Evolutionary conservation across 441 rosid genomes (phyloP).

Genomic region (Cnidoscolus chayamansa): DNA sequence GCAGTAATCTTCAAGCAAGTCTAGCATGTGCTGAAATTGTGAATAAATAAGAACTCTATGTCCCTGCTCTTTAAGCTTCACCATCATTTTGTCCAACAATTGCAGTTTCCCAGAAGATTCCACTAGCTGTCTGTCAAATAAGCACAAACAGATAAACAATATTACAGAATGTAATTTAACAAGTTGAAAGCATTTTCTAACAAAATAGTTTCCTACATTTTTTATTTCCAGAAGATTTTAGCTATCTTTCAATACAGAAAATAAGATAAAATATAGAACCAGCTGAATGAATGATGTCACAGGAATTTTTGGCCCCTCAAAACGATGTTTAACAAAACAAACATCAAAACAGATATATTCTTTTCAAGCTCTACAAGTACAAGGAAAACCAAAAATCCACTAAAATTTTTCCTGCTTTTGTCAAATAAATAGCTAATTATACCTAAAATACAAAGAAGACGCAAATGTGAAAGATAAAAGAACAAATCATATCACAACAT

Average conservation of each 20-base stretch:
- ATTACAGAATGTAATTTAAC: not conserved
- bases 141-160: not conserved
- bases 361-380: not conserved
- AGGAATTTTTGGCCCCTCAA: not conserved
- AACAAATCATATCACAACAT: not conserved
- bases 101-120: conserved; percentile 93
- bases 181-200: not conserved
- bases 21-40: conserved; percentile 98
- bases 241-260: not conserved
- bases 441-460: not conserved
- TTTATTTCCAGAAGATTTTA: conserved; percentile 1
- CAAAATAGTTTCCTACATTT: not conserved
- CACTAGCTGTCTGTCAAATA: conserved; percentile 62
- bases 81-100: conserved; percentile 92
- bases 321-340: not conserved
- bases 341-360: not conserved
- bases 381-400: not conserved
- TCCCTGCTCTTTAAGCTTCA: conserved; percentile 93
- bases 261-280: conserved; percentile 6
- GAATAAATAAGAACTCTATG: conserved; percentile 97
- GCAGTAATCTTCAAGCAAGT: conserved; percentile 92
- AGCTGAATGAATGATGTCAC: not conserved
- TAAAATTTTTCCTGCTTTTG: not conserved
- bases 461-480: not conserved
- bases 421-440: not conserved